Base-by-base conservation (phyloP, 352 stramenopile species). In the Phytophthora boehmeriae region DNA sequence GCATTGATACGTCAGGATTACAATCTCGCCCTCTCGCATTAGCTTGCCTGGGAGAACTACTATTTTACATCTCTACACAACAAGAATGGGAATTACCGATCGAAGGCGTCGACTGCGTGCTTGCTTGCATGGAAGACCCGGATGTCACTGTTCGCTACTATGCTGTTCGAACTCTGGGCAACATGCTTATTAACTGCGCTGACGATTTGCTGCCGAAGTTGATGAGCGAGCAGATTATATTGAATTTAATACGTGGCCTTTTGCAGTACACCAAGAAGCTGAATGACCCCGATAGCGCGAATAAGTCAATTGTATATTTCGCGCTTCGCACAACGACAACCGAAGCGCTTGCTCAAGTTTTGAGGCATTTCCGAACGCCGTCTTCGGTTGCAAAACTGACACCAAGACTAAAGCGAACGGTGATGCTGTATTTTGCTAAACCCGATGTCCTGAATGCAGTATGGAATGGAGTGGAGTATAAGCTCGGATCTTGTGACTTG, bases 31-130 rank as follows among this genome's bases (percentile, higher is more conserved):
- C 64, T 16, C 19, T 75, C 45, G 72, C 84, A 8, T 49, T 85
- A 4, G 68, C 80, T 4, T 88, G 83, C 54, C 60, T 95, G 1
- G 86, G 86, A 6, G 84, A 93, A 54, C 57, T 93, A 17, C 47
- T 91, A 0, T 92, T 93, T 54, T 92, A 92, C 53, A 78, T 86
- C 10, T 76, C 81, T 8, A 88, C 84, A 0, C 80, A 90, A 46
- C 70, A 83, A 20, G 65, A 80, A 14, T 75, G 59, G 56, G 49
- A 73, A 20, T 43, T 88, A 20, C 69, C 76, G 1, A 54, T 63
- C 23, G 54, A 63, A 1, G 69, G 68, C 1, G 42, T 86, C 13
- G 38, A 68, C 0, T 60, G 63, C 43, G 50, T 92, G 14, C 48
- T 91, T 2, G 25, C 49, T 1, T 54, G 57, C 19, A 48, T 95